These are phyloP conservation scores for Raphanus hybrid DNA, from an alignment of 441 rosid species.

Conservation along the genomic window DNA sequence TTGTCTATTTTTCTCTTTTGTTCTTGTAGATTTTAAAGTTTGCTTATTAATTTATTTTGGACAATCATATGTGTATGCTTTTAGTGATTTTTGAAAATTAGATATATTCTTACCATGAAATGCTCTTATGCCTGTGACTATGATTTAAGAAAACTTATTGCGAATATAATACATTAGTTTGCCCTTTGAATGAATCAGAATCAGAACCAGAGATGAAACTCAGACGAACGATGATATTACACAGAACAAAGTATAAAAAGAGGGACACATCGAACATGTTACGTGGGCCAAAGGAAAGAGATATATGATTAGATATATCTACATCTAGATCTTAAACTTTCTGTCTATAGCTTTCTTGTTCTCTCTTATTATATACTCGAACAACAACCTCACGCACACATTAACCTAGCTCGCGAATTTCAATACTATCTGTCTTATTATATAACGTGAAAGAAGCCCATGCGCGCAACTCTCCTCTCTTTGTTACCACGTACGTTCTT, in stretches of 20 bases:
- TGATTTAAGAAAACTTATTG: not conserved
- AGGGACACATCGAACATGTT: not conserved
- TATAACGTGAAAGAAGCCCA: not conserved
- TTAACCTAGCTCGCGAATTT: too few relatives aligned
- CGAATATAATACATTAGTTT: not conserved
- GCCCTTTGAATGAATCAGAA: not conserved
- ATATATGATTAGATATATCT: too few relatives aligned
- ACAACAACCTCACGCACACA: too few relatives aligned
- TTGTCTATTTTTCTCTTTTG: not conserved
- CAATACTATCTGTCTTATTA: not conserved
- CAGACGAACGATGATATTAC: not conserved
- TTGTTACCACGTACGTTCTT: not conserved
- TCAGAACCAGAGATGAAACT: not conserved
- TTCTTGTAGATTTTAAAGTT: slow-evolving; percentile 1
- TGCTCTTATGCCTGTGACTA: not conserved
- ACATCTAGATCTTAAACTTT: too few relatives aligned
- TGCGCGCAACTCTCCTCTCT: not conserved
- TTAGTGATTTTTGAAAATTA: not conserved
- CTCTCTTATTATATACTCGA: too few relatives aligned
- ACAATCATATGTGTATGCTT: slow-evolving; percentile 11
- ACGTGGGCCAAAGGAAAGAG: too few relatives aligned
- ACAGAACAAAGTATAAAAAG: not conserved
- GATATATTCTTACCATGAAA: not conserved
- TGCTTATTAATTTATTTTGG: not conserved
- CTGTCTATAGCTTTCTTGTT: too few relatives aligned